phyloP scores from a whole-genome alignment of 768 basidiomycete species.

The Sporobolomyces roseus region DNA sequence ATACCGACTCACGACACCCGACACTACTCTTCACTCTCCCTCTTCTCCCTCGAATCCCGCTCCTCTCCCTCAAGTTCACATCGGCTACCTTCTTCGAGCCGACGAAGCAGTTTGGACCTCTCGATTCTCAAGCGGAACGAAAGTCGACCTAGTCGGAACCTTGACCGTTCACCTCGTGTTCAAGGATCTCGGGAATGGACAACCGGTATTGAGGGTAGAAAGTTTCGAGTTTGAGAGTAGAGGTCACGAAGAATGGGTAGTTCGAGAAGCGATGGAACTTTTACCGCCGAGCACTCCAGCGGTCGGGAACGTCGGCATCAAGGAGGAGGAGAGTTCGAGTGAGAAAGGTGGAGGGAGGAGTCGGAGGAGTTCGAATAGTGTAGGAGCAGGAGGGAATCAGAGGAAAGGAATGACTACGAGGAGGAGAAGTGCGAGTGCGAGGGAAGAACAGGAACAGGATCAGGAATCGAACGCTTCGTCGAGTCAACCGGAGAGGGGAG shows the following conservation, averaged over 20 bases:
- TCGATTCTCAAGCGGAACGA: constrained; percentile 14
- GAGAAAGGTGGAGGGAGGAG: neutral
- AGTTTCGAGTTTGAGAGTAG: constrained; percentile 37
- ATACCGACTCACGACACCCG: constrained; percentile 35
- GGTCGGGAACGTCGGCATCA: neutral
- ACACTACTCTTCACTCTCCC: constrained; percentile 18
- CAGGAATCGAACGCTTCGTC: neutral
- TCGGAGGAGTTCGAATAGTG: constrained; percentile 2
- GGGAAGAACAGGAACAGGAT: constrained; percentile 1
- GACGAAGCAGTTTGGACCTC: constrained; percentile 32
- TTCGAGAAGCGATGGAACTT: constrained; percentile 16
- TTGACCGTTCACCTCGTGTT: constrained; percentile 37
- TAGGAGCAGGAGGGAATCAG: neutral
- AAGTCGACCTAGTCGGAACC: constrained; percentile 30
- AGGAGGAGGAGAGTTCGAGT: constrained; percentile 6
- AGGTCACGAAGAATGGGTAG: constrained; percentile 34
- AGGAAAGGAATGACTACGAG: constrained; percentile 21
- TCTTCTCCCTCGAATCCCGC: neutral
- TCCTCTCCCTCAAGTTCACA: constrained; percentile 17
- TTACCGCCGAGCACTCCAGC: neutral
- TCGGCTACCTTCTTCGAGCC: constrained; percentile 39
- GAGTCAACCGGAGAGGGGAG: neutral
- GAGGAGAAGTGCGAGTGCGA: constrained; percentile 20
- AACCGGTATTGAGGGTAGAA: constrained; percentile 32
- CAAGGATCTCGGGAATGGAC: constrained; percentile 27